A percentile compares a stretch with the other conserved stretches of the same genome.
phyloP scores from a whole-genome alignment of 495 filamentous ascomycete genomes.

The Hamigera avellanea region DNA sequence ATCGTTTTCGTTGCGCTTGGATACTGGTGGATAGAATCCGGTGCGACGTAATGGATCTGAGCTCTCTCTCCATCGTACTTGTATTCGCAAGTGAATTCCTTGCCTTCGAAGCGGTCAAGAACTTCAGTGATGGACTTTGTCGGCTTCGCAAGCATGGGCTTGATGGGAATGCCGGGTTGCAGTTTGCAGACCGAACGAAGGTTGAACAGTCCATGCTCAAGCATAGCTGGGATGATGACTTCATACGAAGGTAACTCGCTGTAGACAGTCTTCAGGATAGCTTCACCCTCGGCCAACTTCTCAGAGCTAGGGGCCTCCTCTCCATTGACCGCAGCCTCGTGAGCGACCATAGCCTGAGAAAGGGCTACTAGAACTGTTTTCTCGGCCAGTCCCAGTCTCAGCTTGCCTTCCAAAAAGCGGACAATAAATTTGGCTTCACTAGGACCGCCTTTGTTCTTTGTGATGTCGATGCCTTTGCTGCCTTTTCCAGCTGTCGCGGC shows the following conservation, averaged over 20 bases:
- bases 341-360: constrained; percentile 74
- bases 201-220: constrained; percentile 74
- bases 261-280: constrained; percentile 80
- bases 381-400: constrained; percentile 84
- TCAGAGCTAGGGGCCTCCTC: constrained; percentile 57
- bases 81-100: constrained; percentile 95
- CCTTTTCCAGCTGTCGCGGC: constrained; percentile 54
- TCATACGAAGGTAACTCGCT: constrained; percentile 94
- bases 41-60: constrained; percentile 93
- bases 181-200: constrained; percentile 80
- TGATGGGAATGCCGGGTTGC: constrained; percentile 85
- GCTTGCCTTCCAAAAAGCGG: constrained; percentile 85
- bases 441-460: constrained; percentile 82
- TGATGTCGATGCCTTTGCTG: constrained; percentile 65
- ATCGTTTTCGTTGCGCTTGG: constrained; percentile 33
- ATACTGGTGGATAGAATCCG: constrained; percentile 58
- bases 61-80: constrained; percentile 97
- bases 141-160: constrained; percentile 97
- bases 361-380: constrained; percentile 82
- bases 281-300: constrained; percentile 71
- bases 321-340: constrained; percentile 60
- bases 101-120: constrained; percentile 89
- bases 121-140: constrained; percentile 99
- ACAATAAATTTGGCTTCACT: constrained; percentile 93
- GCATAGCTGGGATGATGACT: constrained; percentile 81